Evolutionary conservation across 352 stramenopile species (phyloP), one percentile per base, ranked within the genome.

Genomic region (Phytophthora fragariaefolia): DNA sequence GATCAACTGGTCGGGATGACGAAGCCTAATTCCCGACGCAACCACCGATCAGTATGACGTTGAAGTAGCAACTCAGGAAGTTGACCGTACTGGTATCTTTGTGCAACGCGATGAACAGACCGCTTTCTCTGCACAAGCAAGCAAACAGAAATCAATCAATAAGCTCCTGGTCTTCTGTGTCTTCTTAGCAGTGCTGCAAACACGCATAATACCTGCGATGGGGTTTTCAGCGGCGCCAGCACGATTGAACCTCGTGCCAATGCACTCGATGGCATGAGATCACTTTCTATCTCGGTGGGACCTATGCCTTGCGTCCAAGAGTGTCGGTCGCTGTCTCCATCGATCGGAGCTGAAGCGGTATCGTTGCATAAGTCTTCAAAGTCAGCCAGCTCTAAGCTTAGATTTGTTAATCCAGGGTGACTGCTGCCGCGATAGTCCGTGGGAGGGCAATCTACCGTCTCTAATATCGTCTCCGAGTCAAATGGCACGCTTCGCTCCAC

Each of bases 1-100:
- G 9, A 85, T 78, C 5, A 74, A 27, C n/a, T 71, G 49, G 18
- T 73, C 47, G 24, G 71, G 57, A 36, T 58, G 53, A 15, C 71
- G 58, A 17, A 84, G 48, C 20, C 76, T 84, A 54, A 10, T 45
- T 36, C 5, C 13, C 22, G 5, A 4, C 32, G 24, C 26, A 46
- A 50, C 30, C 15, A 50, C 0, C 18, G 17, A 17, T 43, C 15
- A 43, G 6, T 7, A 24, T 28, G 6, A 28, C 2, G 48, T 17
- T 17, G n/a, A n/a, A 5, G 28, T 59, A 48, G 50, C 10, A 15
- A 24, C 13, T 30, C 7, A 24, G 52, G 27, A 27, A 0, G 7
- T 48, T 5, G n/a, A 49, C 10, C 13, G 20, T 57, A 76, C 67
- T 68, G 53, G 23, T 74, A 76, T 70, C 51, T 63, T 54, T 78